Evolutionary conservation across 1,284 basidiomycete genomes (phyloP).

Genomic region (Apiotrichum sp.): DNA sequence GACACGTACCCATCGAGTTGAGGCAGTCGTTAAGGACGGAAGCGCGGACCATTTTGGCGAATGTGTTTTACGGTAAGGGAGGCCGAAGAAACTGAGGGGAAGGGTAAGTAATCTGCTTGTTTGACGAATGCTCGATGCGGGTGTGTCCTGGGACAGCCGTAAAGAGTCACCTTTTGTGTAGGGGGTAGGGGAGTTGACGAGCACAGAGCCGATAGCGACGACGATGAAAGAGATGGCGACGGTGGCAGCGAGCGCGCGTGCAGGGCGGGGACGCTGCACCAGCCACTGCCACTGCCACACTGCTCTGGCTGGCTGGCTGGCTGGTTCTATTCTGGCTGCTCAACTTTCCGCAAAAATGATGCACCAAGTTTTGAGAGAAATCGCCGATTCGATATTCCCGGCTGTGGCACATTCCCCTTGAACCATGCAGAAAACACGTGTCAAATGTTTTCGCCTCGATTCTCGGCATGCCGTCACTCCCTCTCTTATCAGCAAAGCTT

Average conservation of each 20-base stretch:
- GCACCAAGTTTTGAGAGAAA: too few relatives aligned
- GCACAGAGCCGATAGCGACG: constrained; percentile 6
- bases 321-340: too few relatives aligned
- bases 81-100: neutral
- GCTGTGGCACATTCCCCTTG: too few relatives aligned
- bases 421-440: too few relatives aligned
- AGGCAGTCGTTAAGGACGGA: constrained; percentile 57
- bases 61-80: neutral
- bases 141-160: constrained; percentile 3
- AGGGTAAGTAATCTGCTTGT: constrained; percentile 2
- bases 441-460: too few relatives aligned
- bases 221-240: constrained; percentile 13
- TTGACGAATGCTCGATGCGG: constrained; percentile 2
- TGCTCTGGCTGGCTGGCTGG: too few relatives aligned
- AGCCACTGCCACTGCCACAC: too few relatives aligned
- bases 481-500: too few relatives aligned
- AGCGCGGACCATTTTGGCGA: constrained; percentile 46
- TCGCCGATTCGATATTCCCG: too few relatives aligned
- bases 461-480: too few relatives aligned
- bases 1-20: constrained; percentile 57
- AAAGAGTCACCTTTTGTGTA: constrained; percentile 3
- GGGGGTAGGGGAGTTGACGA: neutral
- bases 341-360: too few relatives aligned
- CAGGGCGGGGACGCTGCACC: too few relatives aligned
- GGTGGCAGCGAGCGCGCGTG: neutral